Evolutionary conservation across 768 basidiomycete species (phyloP).

Genomic region (Boletus barrowsii): DNA sequence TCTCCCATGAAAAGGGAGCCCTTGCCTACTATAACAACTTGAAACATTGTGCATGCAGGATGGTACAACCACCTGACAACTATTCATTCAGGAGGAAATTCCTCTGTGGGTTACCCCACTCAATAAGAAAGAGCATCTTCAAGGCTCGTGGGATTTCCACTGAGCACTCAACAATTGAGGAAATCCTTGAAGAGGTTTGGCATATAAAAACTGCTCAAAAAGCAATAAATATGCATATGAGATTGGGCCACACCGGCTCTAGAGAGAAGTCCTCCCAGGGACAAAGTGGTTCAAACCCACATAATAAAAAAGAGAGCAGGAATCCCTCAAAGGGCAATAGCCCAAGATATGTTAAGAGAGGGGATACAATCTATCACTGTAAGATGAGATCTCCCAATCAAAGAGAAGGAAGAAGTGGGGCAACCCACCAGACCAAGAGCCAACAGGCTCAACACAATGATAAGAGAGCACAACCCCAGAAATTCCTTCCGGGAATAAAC

Average conservation of each 20-base stretch:
- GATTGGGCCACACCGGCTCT: neutral
- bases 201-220: neutral
- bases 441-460: neutral
- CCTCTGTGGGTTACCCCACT: too few species aligned
- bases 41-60: too few species aligned
- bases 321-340: too few species aligned
- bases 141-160: neutral
- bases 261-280: neutral
- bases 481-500: neutral
- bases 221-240: neutral
- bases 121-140: neutral
- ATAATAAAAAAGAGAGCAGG: neutral
- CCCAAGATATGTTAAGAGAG: too few species aligned
- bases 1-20: too few species aligned
- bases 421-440: neutral
- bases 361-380: neutral
- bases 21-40: too few species aligned
- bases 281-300: neutral
- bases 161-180: neutral
- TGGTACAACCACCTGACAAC: too few species aligned
- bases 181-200: neutral
- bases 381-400: neutral
- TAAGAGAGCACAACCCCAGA: neutral
- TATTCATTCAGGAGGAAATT: too few species aligned
- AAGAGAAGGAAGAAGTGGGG: neutral